These are phyloP conservation scores for Elsinoe perseae DNA, from an alignment of 2,329 filamentous ascomycete genomes.

Conservation along the genomic window DNA sequence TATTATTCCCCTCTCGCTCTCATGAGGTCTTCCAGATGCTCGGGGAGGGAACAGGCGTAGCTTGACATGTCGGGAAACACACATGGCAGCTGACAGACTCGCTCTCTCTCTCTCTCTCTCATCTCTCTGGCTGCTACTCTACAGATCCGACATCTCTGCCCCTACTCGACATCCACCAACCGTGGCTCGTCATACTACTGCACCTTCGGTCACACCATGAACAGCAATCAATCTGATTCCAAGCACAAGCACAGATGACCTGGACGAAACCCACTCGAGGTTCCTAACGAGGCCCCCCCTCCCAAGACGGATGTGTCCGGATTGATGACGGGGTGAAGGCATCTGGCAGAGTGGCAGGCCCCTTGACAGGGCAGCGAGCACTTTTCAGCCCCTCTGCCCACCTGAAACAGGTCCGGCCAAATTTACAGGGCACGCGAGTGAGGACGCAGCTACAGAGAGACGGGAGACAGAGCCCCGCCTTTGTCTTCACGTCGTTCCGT, in stretches of 20 bases:
- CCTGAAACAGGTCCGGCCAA: slow-evolving; percentile 12
- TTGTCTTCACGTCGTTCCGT: background rate
- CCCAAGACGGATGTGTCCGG: slow-evolving; percentile 9
- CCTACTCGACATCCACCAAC: background rate
- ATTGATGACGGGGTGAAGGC: slow-evolving; percentile 4
- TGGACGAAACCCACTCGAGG: background rate
- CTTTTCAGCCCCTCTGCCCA: background rate
- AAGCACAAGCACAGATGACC: background rate
- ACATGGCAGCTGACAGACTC: background rate
- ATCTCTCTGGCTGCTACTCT: background rate
- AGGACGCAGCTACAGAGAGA: background rate
- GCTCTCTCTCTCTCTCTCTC: background rate
- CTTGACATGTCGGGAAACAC: background rate
- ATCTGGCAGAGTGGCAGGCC: background rate
- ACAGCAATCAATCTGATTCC: slow-evolving; percentile 9
- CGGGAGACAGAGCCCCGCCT: slow-evolving; percentile 3
- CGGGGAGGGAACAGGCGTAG: background rate
- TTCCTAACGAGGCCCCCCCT: background rate
- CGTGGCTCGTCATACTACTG: background rate
- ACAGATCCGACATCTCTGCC: background rate
- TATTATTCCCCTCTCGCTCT: background rate
- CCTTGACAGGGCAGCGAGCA: background rate
- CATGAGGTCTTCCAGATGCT: background rate
- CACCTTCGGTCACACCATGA: background rate
- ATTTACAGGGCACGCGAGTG: slow-evolving; percentile 13